Conservation (phyloP, 2,329 filamentous ascomycete species). For the Aspergillus japonicus region DNA sequence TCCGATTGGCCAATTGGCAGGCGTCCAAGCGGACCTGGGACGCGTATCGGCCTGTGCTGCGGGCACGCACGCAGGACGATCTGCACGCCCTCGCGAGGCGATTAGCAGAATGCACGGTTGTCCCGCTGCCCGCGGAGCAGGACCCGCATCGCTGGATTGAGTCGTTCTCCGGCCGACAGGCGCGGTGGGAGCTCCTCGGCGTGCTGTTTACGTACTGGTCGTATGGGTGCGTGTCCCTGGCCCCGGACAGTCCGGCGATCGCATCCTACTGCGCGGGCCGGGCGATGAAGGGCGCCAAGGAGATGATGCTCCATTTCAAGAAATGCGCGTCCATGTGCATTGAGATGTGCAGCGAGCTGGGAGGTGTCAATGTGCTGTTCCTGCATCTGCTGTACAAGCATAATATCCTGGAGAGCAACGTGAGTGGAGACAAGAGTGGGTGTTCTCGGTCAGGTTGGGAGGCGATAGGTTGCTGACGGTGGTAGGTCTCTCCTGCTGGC, state of each 20-base stretch:
- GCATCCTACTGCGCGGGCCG: not conserved
- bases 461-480: not conserved
- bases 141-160: not conserved
- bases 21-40: not conserved
- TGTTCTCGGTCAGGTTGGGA: not conserved
- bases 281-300: not conserved
- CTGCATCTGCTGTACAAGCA: conserved; percentile 4
- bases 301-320: conserved; percentile 7
- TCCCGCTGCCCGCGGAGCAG: not conserved
- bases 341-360: conserved; percentile 2
- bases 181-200: not conserved
- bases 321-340: conserved; percentile 3
- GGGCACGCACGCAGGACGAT: not conserved
- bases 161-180: not conserved
- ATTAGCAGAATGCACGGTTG: not conserved
- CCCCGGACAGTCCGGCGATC: not conserved
- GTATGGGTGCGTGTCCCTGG: not conserved
- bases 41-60: not conserved
- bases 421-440: conserved; percentile 5
- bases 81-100: not conserved
- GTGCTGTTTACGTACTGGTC: conserved; percentile 6
- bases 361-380: not conserved
- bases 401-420: conserved; percentile 5
- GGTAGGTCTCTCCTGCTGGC: not conserved
- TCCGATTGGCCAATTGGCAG: not conserved